Base-by-base conservation (phyloP, 2,329 filamentous ascomycete genomes). In the Pyricularia sp. region DNA sequence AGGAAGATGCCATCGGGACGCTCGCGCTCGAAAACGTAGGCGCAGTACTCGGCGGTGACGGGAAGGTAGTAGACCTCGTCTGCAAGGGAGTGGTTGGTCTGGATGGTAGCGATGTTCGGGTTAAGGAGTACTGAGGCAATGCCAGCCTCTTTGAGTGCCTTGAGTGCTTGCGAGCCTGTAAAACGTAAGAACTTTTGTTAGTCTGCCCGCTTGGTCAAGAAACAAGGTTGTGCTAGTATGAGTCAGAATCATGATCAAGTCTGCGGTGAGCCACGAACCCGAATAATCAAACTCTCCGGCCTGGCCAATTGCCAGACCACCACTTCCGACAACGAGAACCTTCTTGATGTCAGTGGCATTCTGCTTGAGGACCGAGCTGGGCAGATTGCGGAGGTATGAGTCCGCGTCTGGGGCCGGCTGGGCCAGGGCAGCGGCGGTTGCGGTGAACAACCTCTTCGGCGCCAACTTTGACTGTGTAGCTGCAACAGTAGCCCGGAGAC, bases 211-310 rank as follows among this genome's bases (percentile, higher is more conserved):
- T 30, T 4, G 31, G 58, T 11, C 23, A 33, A 63, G 20, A 17
- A 4, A 28, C n/a, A 20, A 3, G 5, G 26, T 28, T 31, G 12
- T 17, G 70, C 67, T 69, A 33, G 17, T 72, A 71, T 75, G 75
- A 77, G 72, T 77, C 75, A 73, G 71, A 66, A 33, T 17, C n/a
- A 14, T 7, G 25, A 65, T 42, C 59, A n/a, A 50, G 23, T 50
- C 25, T 14, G 26, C 42, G 26, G 67, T 64, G 65, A 67, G 67
- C 50, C 72, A 85, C 89, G 73, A 85, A 97, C 93, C 94, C 80
- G 95, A 98, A 81, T 98, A 98, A 82, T 98, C 94, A 76, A 98
- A 98, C 83, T 98, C 94, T 83, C 94, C 94, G 73, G 94, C 94
- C 82, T 98, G 94, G 72, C 94, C 94, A 87, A 98, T 98, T 79